Percentiles rank a stretch among this genome's conserved stretches.
Conservation (phyloP, 208 protist species). For the Wallacemonas sp. region DNA sequence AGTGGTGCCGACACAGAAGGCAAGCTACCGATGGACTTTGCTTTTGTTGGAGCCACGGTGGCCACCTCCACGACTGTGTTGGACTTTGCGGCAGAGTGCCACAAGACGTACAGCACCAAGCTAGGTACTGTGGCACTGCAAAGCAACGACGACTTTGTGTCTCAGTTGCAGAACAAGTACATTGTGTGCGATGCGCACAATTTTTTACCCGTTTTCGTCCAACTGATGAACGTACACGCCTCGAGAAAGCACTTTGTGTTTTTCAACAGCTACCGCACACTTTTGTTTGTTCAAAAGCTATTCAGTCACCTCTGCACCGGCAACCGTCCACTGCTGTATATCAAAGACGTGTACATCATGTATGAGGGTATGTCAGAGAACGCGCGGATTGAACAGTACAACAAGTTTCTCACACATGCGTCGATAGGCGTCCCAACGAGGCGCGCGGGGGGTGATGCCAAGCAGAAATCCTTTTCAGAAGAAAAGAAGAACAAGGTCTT, state of each 20-base stretch:
- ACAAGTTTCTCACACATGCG: constrained; percentile 74
- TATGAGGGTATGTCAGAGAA: constrained; percentile 85
- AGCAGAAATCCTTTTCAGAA: constrained; percentile 41
- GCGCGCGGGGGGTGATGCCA: constrained; percentile 7
- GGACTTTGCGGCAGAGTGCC: constrained; percentile 34
- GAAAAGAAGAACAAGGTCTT: constrained; percentile 84
- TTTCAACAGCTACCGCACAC: constrained; percentile 77
- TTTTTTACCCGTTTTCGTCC: constrained; percentile 73
- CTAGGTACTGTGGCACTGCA: constrained; percentile 46
- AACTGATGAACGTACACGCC: constrained; percentile 86
- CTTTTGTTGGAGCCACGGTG: constrained; percentile 87
- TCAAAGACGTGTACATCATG: constrained; percentile 75
- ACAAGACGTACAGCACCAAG: constrained; percentile 18
- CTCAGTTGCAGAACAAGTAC: constrained; percentile 77
- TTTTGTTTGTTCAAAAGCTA: constrained; percentile 71
- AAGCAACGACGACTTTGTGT: constrained; percentile 48
- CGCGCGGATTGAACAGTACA: constrained; percentile 80
- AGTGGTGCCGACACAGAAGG: neutral
- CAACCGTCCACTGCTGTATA: constrained; percentile 55
- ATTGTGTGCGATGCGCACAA: constrained; percentile 64
- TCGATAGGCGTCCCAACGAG: neutral
- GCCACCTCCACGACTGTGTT: constrained; percentile 53
- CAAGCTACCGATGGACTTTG: constrained; percentile 55
- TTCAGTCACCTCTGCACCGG: constrained; percentile 51
- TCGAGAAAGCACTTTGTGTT: constrained; percentile 93